Evolutionary conservation across 2,329 filamentous ascomycete species (phyloP), one percentile per base, ranked within the genome.

Genomic region (Elsinoe fawcettii): DNA sequence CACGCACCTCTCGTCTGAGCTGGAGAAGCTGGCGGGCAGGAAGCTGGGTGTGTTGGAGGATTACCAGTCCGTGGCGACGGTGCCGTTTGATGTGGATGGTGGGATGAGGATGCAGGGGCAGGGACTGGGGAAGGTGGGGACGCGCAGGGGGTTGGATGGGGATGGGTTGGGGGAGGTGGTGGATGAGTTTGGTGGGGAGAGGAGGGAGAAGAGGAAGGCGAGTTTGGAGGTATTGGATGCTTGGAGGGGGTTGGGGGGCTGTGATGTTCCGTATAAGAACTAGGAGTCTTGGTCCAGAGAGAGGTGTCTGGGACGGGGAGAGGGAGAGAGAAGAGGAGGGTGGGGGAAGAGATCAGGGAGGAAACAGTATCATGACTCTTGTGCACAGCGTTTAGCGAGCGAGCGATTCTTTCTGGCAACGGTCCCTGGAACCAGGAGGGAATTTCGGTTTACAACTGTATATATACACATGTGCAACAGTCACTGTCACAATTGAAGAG

Each of bases 161-260:
- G 36, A 55, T 25, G 27, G 27, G n/a, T 8, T 46, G 18, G 36
- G 51, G 23, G 49, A 56, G 27, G 57, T 20, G 39, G 37, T 20
- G 39, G 37, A 56, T 32, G 27, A 32, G 12, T 39, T 22, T 16
- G 54, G 54, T 44, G 60, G 18, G 11, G 14, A 36, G 41, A 37
- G 39, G 41, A 56, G 60, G 16, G 49, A 55, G 36, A 57, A 58
- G 44, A 51, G 55, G 12, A 55, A 59, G 37, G 58, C 56, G 32
- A 58, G 58, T 43, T 47, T 44, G 20, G 58, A 56, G 46, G 58
- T 60, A 8, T 30, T 60, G 27, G 56, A 56, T 22, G 60, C 60
- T 39, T 61, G 60, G 60, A 39, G 23, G 6, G 54, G 37, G 20
- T 41, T 61, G 25, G 60, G 60, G 8, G 60, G 60, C 2, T 56